Evolutionary conservation across 2,329 filamentous ascomycete species (phyloP), one percentile per base, ranked within the genome.

Genomic region (Simplicillium sp.): DNA sequence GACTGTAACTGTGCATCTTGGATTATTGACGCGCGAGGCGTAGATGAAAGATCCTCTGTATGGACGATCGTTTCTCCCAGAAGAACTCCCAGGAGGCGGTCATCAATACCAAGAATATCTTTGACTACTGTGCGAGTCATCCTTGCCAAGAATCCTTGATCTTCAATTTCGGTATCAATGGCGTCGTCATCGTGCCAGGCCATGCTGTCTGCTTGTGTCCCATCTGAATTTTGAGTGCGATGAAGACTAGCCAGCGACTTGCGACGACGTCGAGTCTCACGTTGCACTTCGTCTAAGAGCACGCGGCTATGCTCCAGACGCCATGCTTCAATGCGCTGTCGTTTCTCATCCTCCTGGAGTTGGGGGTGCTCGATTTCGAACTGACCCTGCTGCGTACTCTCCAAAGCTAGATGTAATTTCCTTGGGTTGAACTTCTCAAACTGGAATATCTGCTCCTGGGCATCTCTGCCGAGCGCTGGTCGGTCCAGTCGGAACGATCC

Each of bases 81-180:
- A 8, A 98, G 80, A 38, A 96, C 80, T 0, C 85, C 85, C 8
- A 98, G 72, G 15, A 92, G 69, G 38, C 77, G 76, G 47, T 96
- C 87, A 52, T 97, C 89, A 41, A 98, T 84, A 8, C 90, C 90
- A 57, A 97, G 84, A 34, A 98, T 66, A 55, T 96, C 88, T 39
- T 81, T 78, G 50, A 98, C 87, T 20, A 97, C 84, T 52, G 82
- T 87, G 43, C 84, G 78, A 3, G 90, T 94, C 38, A 97, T 77
- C 11, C 83, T 77, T 45, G 81, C 80, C 78, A 87, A 87, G 49
- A 94, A 75, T 1, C 84, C 81, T 48, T 87, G 80, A 34, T 71
- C 67, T 25, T 77, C 70, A 4, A 68, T 62, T 35, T 66, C 62
- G 1, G 61, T 58, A 5, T 68, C 60, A 11, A 62, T 54, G 2